Conservation (phyloP, 2,329 filamentous ascomycete genomes). For the Gliomastix tumulicola region DNA sequence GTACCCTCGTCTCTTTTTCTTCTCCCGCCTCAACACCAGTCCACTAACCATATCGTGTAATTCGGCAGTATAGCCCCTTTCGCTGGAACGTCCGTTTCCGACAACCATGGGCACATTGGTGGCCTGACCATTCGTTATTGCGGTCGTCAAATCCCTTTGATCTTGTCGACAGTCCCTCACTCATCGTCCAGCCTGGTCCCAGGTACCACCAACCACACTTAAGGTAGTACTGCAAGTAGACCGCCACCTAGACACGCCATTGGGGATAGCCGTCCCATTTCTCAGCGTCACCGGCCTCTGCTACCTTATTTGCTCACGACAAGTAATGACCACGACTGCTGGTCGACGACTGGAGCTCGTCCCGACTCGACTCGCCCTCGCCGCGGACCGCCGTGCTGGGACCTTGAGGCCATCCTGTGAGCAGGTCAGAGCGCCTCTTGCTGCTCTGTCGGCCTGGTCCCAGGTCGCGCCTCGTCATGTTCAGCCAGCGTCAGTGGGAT, state of each 20-base stretch:
- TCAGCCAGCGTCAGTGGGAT: conserved; percentile 5
- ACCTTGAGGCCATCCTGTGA: neutral
- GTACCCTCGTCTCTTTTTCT: no score
- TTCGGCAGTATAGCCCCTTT: no score
- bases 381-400: neutral
- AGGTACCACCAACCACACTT: no score
- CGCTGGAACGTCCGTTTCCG: neutral
- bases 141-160: no score
- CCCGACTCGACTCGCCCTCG: neutral
- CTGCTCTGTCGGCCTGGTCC: conserved; percentile 3
- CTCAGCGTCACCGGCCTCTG: neutral
- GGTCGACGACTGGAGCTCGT: neutral
- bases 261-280: neutral
- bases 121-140: conserved; percentile 3
- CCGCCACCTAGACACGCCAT: no score
- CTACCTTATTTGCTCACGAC: neutral
- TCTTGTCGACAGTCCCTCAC: no score
- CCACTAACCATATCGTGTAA: no score
- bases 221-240: no score
- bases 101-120: conserved; percentile 2
- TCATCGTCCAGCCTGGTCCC: no score
- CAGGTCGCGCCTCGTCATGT: conserved; percentile 3
- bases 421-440: neutral
- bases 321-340: neutral
- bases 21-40: no score